phyloP scores from a whole-genome alignment of 2,329 filamentous ascomycete species.

The Xylaria hypoxylon region DNA sequence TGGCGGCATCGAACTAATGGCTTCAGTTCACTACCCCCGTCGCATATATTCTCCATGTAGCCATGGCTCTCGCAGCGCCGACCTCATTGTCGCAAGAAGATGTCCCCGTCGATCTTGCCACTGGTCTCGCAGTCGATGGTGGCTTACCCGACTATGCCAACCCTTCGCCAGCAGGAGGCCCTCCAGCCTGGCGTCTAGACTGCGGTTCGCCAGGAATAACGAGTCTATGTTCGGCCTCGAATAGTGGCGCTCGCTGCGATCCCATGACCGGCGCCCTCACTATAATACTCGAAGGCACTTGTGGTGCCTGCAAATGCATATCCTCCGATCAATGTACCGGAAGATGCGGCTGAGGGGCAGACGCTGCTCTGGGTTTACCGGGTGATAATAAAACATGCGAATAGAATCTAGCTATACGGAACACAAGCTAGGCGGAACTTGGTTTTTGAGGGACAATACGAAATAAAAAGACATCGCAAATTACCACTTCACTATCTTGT shows the following conservation, averaged over 20 bases:
- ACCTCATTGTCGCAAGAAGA: background rate
- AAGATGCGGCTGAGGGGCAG: slow-evolving; percentile 35
- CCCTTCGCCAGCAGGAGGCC: slow-evolving; percentile 12
- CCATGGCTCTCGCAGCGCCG: slow-evolving; percentile 35
- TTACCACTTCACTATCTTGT: background rate
- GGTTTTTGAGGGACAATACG: background rate
- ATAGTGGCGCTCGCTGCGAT: slow-evolving; percentile 44
- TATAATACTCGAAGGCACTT: slow-evolving; percentile 44
- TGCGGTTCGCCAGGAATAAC: slow-evolving; percentile 43
- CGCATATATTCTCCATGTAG: slow-evolving; percentile 19
- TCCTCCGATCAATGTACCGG: slow-evolving; percentile 37
- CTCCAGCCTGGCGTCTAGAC: slow-evolving; percentile 41
- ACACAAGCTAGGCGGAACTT: background rate
- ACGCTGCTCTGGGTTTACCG: background rate
- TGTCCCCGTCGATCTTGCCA: background rate
- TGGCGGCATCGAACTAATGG: slow-evolving; percentile 7
- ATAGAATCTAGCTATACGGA: slow-evolving; percentile 10
- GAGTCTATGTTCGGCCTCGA: slow-evolving; percentile 41
- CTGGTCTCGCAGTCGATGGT: slow-evolving; percentile 1
- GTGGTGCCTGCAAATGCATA: slow-evolving; percentile 43
- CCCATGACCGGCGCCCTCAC: slow-evolving; percentile 43
- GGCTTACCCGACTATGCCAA: slow-evolving; percentile 6
- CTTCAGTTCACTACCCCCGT: slow-evolving; percentile 22
- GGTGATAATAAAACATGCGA: background rate
- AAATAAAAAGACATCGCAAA: background rate